Conservation (phyloP, 345 rosid genomes). For the Draba incana region DNA sequence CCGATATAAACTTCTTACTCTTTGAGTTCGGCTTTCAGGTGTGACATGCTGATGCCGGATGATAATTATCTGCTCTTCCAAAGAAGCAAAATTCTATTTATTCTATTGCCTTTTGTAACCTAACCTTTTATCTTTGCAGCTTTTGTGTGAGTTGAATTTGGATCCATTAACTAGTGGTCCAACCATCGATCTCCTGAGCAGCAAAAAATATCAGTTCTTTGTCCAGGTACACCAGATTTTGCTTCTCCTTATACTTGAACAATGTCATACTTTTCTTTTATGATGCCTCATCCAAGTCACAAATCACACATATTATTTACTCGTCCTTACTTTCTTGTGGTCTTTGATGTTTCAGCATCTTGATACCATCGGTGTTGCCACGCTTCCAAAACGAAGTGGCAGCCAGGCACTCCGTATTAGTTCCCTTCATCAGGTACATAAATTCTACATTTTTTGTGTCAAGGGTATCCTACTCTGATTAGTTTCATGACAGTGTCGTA, state of each 20-base stretch:
- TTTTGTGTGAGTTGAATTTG: constrained; percentile 79
- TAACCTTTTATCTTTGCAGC: constrained; percentile 53
- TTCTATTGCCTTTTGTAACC: constrained; percentile 14
- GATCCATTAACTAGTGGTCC: constrained; percentile 87
- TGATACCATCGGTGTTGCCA: constrained; percentile 78
- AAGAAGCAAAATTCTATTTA: constrained; percentile 11
- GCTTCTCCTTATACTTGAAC: constrained; percentile 18
- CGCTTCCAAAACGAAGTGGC: constrained; percentile 84
- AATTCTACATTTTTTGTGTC: constrained; percentile 2
- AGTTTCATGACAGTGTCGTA: constrained; percentile 1
- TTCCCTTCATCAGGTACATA: constrained; percentile 92
- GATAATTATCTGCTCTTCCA: neutral
- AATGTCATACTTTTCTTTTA: constrained; percentile 4
- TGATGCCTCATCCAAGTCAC: constrained; percentile 13
- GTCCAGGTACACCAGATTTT: constrained; percentile 54
- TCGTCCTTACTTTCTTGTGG: constrained; percentile 18
- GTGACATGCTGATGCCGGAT: constrained; percentile 31
- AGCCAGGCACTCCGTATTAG: constrained; percentile 86
- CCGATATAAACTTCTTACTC: constrained; percentile 76
- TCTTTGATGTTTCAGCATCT: constrained; percentile 63
- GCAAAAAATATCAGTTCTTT: constrained; percentile 80
- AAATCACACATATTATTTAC: neutral
- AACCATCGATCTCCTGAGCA: constrained; percentile 81
- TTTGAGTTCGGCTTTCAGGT: constrained; percentile 97
- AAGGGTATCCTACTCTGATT: constrained; percentile 11